Percentiles rank a stretch among this genome's conserved stretches.
These are phyloP conservation scores for Diophrys sp. DNA, from an alignment of 73 alveolate genomes.

Conservation along the genomic window DNA sequence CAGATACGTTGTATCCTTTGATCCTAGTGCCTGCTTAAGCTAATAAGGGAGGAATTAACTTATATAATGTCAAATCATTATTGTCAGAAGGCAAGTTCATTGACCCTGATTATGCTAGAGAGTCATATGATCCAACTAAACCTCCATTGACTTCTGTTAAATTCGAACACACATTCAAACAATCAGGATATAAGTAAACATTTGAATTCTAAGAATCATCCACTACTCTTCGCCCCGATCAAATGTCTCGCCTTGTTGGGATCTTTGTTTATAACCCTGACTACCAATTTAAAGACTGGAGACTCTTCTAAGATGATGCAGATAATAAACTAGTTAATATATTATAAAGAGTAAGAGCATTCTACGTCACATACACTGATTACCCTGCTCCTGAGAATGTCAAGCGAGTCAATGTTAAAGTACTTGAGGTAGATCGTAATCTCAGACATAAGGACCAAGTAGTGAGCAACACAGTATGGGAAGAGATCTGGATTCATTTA, in stretches of 20 bases:
- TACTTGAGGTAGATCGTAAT: background rate
- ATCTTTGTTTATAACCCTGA: background rate
- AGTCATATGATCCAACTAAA: too few species aligned
- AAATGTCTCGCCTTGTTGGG: background rate
- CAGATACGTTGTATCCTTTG: too few species aligned
- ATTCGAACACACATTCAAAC: background rate
- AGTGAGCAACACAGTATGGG: background rate
- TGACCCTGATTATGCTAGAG: too few species aligned
- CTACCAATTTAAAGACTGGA: background rate
- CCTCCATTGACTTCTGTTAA: background rate
- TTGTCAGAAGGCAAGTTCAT: too few species aligned
- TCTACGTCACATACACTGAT: background rate
- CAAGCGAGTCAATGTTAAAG: background rate
- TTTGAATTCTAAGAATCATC: background rate
- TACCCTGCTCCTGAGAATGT: background rate
- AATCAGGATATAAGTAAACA: background rate
- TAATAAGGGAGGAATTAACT: too few species aligned
- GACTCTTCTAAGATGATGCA: background rate
- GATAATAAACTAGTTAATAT: background rate
- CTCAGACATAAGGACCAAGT: background rate
- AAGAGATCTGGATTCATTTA: background rate
- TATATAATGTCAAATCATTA: too few species aligned
- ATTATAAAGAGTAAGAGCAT: background rate
- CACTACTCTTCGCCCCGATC: background rate
- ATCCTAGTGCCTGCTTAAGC: too few species aligned